Evolutionary conservation across 306 rosid genomes (phyloP), one percentile per base, ranked within the genome.

Genomic region (Vigna nakashimae): DNA sequence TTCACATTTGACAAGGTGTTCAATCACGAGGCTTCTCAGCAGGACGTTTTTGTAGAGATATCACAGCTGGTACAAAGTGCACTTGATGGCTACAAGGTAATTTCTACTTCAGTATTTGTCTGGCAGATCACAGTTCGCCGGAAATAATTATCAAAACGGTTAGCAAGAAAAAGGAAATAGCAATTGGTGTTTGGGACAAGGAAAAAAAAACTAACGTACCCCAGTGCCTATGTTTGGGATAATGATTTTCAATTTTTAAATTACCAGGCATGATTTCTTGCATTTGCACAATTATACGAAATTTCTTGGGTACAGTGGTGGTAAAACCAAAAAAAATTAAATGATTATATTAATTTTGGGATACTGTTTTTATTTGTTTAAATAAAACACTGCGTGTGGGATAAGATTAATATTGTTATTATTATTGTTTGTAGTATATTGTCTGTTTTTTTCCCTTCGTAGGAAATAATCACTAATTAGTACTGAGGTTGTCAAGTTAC

Each of bases 61-160:
- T 92, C 99, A 11, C 99, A 96, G 73, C 83, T 96, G 60, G 98
- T 96, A 13, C 99, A 92, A 76, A 96, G 98, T 86, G 99, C 99
- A 4, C 99, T 96, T 52, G 99, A 96, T 73, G 99, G 99, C 30
- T 96, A 92, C 53, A 96, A 92, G 99, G 99, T 95, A 73, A 69
- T 58, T 79, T 51, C 42, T n/a, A 48, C 11, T 75, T 34, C 55
- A 40, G 62, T 22, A 15, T 55, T 16, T 75, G 48, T 45, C 14
- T 17, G 11, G 45, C 17, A 34, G 38, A 34, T 58, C 51, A 28
- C 9, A 9, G 38, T 71, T 9, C 22, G 48, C 62, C 64, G 30
- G 20, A 70, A 30, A 62, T 42, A 53, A 1, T 40, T 34, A 63
- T 53, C 38, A 32, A 6, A 30, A 30, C 28, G 28, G 28, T 26